Evolutionary conservation across 2,329 filamentous ascomycete genomes (phyloP).

Genomic region (Alternaria sp.): DNA sequence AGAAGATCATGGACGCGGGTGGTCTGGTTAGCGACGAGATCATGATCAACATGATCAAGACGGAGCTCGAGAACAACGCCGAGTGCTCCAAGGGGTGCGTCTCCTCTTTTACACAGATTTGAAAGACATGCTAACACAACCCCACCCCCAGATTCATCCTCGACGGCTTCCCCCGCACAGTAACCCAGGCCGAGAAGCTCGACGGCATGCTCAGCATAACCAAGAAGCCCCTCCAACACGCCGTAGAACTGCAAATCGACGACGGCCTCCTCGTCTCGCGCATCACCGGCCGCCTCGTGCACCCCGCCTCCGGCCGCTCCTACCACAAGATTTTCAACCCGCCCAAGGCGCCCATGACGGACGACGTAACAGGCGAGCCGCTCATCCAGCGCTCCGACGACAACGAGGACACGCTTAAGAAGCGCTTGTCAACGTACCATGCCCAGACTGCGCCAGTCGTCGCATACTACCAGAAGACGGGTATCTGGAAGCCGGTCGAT

Average conservation of each 20-base stretch:
- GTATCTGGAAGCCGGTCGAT: constrained; percentile 95
- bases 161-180: constrained; percentile 96
- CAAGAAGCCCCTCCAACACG: constrained; percentile 88
- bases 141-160: constrained; percentile 80
- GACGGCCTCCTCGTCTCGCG: constrained; percentile 90
- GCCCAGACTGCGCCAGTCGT: constrained; percentile 91
- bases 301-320: constrained; percentile 92
- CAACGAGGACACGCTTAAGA: constrained; percentile 94
- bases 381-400: constrained; percentile 96
- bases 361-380: constrained; percentile 95
- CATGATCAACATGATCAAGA: constrained; percentile 99
- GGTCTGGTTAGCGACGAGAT: constrained; percentile 98
- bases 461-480: constrained; percentile 94
- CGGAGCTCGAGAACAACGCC: constrained; percentile 88
- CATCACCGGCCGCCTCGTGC: constrained; percentile 94
- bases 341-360: constrained; percentile 90
- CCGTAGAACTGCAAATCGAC: constrained; percentile 95
- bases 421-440: constrained; percentile 93
- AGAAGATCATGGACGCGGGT: constrained; percentile 99
- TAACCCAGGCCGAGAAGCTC: constrained; percentile 91
- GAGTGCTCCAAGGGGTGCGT: constrained; percentile 94
- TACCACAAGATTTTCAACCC: constrained; percentile 99
- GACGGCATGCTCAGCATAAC: constrained; percentile 85
- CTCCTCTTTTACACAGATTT: background rate
- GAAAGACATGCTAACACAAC: constrained; percentile 1